A percentile compares a stretch with the other conserved stretches of the same genome.
Evolutionary conservation across 2,329 filamentous ascomycete species (phyloP).

Genomic region (Tolypocladium cylindrosporum): DNA sequence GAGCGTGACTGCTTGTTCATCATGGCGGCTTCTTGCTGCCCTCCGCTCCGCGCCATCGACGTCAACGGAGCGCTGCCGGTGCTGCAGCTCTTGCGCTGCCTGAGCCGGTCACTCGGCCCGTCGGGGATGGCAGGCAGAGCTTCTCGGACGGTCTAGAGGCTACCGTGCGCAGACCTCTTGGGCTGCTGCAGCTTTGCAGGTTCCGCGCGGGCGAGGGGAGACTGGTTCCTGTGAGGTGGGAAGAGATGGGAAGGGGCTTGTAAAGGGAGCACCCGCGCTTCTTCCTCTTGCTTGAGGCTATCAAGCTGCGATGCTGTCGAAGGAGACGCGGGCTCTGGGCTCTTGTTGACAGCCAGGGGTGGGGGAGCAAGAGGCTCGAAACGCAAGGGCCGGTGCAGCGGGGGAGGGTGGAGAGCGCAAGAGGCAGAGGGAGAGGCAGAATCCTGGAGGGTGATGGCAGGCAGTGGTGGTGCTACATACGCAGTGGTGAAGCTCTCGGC

Average conservation of each 20-base stretch:
- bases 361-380: not conserved
- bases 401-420: not conserved
- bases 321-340: not conserved
- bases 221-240: slow-evolving; percentile 16
- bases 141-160: slow-evolving; percentile 18
- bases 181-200: slow-evolving; percentile 8
- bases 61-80: slow-evolving; percentile 1
- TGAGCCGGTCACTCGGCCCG: slow-evolving; percentile 30
- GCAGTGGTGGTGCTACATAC: slow-evolving; percentile 38
- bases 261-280: not conserved
- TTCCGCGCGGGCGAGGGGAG: slow-evolving; percentile 7
- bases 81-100: slow-evolving; percentile 13
- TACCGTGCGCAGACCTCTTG: not conserved
- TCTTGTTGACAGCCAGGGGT: not conserved
- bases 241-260: not conserved
- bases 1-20: slow-evolving; percentile 24
- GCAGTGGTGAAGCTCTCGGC: slow-evolving; percentile 28
- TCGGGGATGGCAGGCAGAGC: slow-evolving; percentile 41
- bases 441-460: not conserved
- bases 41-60: not conserved
- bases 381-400: not conserved
- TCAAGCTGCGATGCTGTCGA: not conserved
- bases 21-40: slow-evolving; percentile 1
- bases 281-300: not conserved
- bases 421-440: not conserved